Conservation (phyloP, 805 yeast species). For the Candida tibetensis region DNA sequence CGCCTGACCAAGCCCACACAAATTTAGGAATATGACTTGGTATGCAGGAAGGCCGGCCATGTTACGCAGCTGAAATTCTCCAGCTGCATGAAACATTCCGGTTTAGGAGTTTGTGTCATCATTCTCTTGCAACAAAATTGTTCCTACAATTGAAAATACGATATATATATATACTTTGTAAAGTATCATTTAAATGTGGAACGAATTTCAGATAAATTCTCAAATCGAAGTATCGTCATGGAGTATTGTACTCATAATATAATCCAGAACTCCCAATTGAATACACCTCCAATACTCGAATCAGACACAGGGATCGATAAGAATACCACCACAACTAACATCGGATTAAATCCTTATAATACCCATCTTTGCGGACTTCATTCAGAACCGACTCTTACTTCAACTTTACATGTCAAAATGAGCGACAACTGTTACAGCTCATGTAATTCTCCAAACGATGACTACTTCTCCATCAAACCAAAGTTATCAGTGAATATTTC, state of each 20-base stretch:
- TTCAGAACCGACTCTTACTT: too few relatives aligned
- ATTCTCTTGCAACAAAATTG: background rate
- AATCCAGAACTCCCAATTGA: background rate
- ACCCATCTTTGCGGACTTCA: too few relatives aligned
- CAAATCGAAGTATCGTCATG: background rate
- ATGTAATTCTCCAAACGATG: slow-evolving; percentile 5
- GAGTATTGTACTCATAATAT: background rate
- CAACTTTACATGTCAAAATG: background rate
- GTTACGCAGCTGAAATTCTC: background rate
- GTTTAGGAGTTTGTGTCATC: background rate
- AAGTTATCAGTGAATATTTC: slow-evolving; percentile 9
- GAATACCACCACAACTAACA: too few relatives aligned
- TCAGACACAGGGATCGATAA: too few relatives aligned
- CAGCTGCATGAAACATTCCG: background rate
- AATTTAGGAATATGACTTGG: too few relatives aligned
- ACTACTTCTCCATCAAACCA: slow-evolving; percentile 12
- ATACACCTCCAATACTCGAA: background rate
- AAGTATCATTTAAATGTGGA: too few relatives aligned
- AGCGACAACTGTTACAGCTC: background rate
- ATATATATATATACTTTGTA: too few relatives aligned
- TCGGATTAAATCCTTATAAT: too few relatives aligned
- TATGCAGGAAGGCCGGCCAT: background rate
- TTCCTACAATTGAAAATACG: too few relatives aligned
- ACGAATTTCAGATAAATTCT: background rate
- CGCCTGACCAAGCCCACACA: background rate